phyloP scores from a whole-genome alignment of 768 basidiomycete species.

The Boletus rex-veris region DNA sequence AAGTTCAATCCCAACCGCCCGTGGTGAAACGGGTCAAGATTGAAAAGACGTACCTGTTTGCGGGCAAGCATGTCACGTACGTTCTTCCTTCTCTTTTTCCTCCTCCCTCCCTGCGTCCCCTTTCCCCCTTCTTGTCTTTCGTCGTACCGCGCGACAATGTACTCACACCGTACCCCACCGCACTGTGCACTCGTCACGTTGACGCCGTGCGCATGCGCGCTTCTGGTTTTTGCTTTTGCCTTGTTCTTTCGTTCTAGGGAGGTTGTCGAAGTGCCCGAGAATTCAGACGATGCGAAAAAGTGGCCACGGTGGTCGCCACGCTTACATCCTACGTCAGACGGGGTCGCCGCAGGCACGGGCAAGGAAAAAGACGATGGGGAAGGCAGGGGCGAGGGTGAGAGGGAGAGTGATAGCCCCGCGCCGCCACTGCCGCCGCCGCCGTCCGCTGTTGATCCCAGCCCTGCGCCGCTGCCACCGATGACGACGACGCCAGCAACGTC shows the following conservation, averaged over 20 bases:
- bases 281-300: conserved; percentile 70
- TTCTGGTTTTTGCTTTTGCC: too few species aligned
- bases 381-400: not conserved
- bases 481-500: not conserved
- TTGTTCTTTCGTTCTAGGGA: conserved; percentile 45
- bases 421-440: not conserved
- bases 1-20: not conserved
- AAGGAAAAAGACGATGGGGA: not conserved
- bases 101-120: not conserved
- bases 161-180: too few species aligned
- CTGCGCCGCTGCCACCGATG: not conserved
- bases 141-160: too few species aligned
- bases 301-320: conserved; percentile 56
- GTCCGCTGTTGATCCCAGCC: not conserved
- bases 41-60: conserved; percentile 67
- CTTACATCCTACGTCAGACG: not conserved
- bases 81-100: not conserved
- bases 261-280: conserved; percentile 66
- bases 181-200: too few species aligned
- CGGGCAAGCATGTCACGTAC: conserved; percentile 72
- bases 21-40: conserved; percentile 56
- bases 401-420: not conserved
- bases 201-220: too few species aligned
- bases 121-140: too few species aligned
- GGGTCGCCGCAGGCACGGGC: not conserved